Percentiles rank a stretch among this genome's conserved stretches.
These are phyloP conservation scores for Ganoderma boninense DNA, from an alignment of 1,284 basidiomycete genomes.

Conservation along the genomic window DNA sequence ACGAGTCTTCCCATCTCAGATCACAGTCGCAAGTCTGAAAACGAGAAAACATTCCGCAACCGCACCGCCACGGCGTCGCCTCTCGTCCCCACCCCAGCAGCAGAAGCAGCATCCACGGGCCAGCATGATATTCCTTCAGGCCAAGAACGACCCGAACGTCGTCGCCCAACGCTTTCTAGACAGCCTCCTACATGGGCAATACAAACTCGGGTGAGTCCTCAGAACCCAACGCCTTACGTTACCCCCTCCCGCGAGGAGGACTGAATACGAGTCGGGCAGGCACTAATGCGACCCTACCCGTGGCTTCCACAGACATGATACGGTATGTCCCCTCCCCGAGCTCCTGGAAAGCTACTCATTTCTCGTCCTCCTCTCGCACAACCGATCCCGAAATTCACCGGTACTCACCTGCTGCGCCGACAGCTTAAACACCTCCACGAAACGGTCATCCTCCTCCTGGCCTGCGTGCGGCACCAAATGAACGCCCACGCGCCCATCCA, in stretches of 20 bases:
- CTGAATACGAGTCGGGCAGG: not conserved
- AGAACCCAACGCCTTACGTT: not conserved
- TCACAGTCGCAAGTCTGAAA: constrained; percentile 1
- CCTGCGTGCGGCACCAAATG: constrained; percentile 20
- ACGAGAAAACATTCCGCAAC: not conserved
- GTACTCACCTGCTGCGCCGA: not conserved
- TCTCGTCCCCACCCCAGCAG: not conserved
- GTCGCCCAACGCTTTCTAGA: constrained; percentile 6
- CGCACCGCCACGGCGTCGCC: constrained; percentile 2
- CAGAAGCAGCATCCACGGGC: not conserved
- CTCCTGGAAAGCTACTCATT: too few relatives aligned
- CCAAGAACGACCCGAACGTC: constrained; percentile 6
- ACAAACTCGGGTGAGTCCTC: constrained; percentile 3
- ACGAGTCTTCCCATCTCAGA: not conserved
- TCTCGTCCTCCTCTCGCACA: too few relatives aligned
- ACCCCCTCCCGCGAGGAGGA: not conserved
- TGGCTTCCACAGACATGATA: not conserved
- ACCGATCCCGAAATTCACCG: not conserved
- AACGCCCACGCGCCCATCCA: constrained; percentile 24
- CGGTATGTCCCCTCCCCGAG: not conserved
- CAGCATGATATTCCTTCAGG: constrained; percentile 8
- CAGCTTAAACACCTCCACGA: constrained; percentile 24
- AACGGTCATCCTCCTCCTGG: constrained; percentile 15
- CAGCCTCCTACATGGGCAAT: not conserved
- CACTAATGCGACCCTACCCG: too few relatives aligned